Conservation (phyloP, 345 rosid genomes). For the Eucalyptus erythrocorys region DNA sequence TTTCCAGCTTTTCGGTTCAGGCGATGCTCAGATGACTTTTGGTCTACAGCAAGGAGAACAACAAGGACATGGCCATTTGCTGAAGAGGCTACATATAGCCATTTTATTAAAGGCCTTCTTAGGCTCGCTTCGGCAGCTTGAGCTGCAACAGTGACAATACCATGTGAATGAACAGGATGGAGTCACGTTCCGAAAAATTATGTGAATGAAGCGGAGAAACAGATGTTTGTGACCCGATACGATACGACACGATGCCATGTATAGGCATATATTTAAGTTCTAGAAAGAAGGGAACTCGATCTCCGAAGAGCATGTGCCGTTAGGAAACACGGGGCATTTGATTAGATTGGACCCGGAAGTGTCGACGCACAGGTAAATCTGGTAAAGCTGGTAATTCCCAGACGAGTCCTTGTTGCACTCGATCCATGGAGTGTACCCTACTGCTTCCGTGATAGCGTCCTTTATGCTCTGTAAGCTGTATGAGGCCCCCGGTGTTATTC, state of each 20-base stretch:
- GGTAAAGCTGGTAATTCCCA: constrained; percentile 72
- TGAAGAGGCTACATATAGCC: neutral
- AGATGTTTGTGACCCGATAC: rapidly evolving
- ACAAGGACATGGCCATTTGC: neutral
- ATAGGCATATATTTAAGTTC: neutral
- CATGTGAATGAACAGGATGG: neutral
- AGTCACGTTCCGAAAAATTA: neutral
- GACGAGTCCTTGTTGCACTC: constrained; percentile 59
- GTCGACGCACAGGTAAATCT: constrained; percentile 73
- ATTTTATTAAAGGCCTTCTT: neutral
- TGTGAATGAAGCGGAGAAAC: rapidly evolving
- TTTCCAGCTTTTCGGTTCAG: neutral
- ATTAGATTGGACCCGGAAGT: constrained; percentile 47
- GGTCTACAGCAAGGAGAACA: neutral
- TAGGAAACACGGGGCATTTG: constrained; percentile 68
- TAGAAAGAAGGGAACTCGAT: constrained; percentile 75
- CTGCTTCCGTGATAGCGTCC: constrained; percentile 37
- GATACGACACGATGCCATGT: rapidly evolving
- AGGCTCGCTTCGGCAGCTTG: neutral
- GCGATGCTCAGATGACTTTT: neutral
- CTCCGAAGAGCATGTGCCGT: constrained; percentile 34
- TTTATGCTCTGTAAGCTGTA: constrained; percentile 48
- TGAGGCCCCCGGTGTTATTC: constrained; percentile 51
- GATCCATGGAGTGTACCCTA: constrained; percentile 57
- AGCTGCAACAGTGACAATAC: neutral